phyloP scores from a whole-genome alignment of 768 basidiomycete species.

The Lactarius trivialis region DNA sequence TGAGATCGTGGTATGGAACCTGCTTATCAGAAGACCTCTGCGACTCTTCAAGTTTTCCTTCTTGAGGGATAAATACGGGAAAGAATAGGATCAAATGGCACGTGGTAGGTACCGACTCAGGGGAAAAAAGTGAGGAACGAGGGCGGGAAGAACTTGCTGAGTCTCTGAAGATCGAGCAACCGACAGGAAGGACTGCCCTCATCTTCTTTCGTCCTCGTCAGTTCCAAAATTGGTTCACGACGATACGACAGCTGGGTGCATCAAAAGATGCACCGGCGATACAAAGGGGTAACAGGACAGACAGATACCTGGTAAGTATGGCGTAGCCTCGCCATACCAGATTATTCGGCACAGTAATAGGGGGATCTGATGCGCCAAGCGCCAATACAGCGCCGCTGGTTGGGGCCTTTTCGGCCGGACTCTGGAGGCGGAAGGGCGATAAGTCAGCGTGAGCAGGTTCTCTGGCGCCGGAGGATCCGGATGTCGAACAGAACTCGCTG shows the following conservation, averaged over 20 bases:
- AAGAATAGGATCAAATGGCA: not conserved
- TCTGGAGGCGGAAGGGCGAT: not conserved
- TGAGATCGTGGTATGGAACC: not conserved
- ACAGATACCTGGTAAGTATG: not conserved
- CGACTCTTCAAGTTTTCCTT: not conserved
- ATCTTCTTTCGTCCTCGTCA: not conserved
- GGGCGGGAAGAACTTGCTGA: not conserved
- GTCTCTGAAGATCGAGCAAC: not conserved
- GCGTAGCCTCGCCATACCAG: not conserved
- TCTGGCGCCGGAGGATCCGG: conserved; percentile 4
- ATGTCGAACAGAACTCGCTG: not conserved
- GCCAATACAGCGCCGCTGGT: not conserved
- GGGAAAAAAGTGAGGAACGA: not conserved
- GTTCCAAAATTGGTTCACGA: not conserved
- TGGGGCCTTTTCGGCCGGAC: not conserved
- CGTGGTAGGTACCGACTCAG: not conserved
- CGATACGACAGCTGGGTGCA: not conserved
- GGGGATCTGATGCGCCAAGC: not conserved
- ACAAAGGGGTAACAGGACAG: not conserved
- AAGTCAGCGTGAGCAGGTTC: not conserved
- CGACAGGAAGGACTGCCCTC: not conserved
- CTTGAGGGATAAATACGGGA: not conserved
- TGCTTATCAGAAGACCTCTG: conserved; percentile 3
- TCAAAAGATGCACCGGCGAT: not conserved
- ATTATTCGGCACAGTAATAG: not conserved